Percentiles rank a stretch among this genome's conserved stretches.
phyloP scores from a whole-genome alignment of 2,329 filamentous ascomycete species.

The Pseudomassariella vexata region DNA sequence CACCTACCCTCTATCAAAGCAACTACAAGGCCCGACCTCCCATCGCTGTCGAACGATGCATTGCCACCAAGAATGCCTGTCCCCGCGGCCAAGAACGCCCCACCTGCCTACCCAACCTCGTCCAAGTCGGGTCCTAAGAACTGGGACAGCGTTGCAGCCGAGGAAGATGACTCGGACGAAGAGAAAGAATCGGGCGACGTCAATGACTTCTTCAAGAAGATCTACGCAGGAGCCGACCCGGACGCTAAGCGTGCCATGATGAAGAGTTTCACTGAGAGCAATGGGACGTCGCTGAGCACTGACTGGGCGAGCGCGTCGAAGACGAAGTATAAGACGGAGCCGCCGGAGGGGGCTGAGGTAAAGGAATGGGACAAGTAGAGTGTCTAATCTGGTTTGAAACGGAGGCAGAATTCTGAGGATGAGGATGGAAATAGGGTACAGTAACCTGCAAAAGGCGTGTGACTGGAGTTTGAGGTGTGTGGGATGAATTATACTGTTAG shows the following conservation, averaged over 20 bases:
- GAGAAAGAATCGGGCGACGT: slow-evolving; percentile 59
- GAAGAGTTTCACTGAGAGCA: slow-evolving; percentile 94
- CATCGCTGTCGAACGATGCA: neutral
- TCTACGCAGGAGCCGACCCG: slow-evolving; percentile 70
- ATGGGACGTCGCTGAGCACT: slow-evolving; percentile 86
- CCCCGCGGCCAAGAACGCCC: slow-evolving; percentile 6
- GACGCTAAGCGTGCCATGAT: slow-evolving; percentile 92
- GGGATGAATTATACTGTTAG: no score
- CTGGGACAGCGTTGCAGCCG: slow-evolving; percentile 87
- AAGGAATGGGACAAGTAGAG: slow-evolving; percentile 55
- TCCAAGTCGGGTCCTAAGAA: slow-evolving; percentile 79
- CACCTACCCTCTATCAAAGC: slow-evolving; percentile 5
- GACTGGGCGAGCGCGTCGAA: slow-evolving; percentile 80
- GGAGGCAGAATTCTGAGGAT: no score
- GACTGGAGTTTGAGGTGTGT: no score
- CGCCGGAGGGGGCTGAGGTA: slow-evolving; percentile 71
- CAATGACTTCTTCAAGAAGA: slow-evolving; percentile 81
- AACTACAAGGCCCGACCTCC: slow-evolving; percentile 32
- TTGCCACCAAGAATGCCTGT: neutral
- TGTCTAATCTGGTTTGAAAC: neutral
- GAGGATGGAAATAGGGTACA: no score
- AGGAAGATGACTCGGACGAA: slow-evolving; percentile 38
- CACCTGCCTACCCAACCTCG: slow-evolving; percentile 76
- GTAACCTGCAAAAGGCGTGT: no score
- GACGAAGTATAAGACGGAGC: slow-evolving; percentile 63